Evolutionary conservation across 495 filamentous ascomycete genomes (phyloP).

Genomic region (Trichoderma parareesei): DNA sequence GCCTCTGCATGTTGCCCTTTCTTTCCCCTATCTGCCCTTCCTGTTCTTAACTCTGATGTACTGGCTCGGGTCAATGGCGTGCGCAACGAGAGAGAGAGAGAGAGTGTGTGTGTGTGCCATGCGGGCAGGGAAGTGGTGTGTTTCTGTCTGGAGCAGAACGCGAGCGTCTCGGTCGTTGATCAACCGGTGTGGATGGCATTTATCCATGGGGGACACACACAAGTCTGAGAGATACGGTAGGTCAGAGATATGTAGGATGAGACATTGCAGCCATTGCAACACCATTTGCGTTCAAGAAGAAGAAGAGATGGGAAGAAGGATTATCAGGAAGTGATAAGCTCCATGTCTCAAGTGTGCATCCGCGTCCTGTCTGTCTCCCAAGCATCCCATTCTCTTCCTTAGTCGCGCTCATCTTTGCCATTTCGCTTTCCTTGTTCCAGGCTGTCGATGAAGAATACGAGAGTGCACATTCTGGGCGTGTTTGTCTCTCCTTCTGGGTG

Average conservation of each 20-base stretch:
- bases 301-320: too few species aligned
- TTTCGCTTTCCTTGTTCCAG: too few species aligned
- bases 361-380: too few species aligned
- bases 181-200: background rate
- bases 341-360: too few species aligned
- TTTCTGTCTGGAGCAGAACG: background rate
- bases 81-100: background rate
- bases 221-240: background rate
- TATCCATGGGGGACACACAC: background rate
- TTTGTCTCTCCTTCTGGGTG: background rate
- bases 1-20: background rate
- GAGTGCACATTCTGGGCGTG: background rate
- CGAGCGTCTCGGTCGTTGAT: background rate
- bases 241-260: background rate
- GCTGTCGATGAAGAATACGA: background rate
- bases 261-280: too few species aligned
- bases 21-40: background rate
- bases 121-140: background rate
- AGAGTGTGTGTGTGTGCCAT: too few species aligned
- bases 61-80: too few species aligned
- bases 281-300: background rate
- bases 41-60: too few species aligned
- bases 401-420: too few species aligned
- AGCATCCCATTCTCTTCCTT: too few species aligned
- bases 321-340: too few species aligned